Conservation (phyloP, 257 asterid genomes). For the Lavandula angustifolia region DNA sequence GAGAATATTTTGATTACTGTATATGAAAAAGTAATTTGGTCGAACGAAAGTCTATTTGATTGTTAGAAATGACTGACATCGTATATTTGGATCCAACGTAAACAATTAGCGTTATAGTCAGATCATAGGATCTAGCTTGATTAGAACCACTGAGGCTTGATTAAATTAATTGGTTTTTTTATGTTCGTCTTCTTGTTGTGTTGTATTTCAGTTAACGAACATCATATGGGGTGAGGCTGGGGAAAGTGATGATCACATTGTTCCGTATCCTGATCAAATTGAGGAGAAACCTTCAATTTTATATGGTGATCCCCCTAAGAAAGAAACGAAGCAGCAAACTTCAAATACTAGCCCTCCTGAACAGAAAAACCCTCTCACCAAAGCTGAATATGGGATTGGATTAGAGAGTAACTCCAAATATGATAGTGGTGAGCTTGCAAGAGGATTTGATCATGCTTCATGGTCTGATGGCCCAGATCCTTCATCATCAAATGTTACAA, state of each 20-base stretch:
- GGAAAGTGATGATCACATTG: constrained; percentile 75
- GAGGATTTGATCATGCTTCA: constrained; percentile 40
- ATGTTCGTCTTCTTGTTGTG: background rate
- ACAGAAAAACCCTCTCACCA: constrained; percentile 45
- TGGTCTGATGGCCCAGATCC: constrained; percentile 42
- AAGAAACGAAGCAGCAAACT: constrained; percentile 50
- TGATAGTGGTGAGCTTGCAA: constrained; percentile 38
- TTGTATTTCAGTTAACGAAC: constrained; percentile 64
- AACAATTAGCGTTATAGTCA: background rate
- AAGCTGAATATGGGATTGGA: constrained; percentile 39
- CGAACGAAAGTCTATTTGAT: background rate
- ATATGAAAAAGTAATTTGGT: background rate
- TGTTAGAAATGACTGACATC: background rate
- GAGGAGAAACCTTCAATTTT: constrained; percentile 49
- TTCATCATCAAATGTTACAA: constrained; percentile 45
- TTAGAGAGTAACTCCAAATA: constrained; percentile 43
- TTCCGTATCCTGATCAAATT: constrained; percentile 66
- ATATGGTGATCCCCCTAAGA: constrained; percentile 48
- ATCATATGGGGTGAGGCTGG: constrained; percentile 81
- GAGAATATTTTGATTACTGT: background rate
- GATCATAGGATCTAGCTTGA: background rate
- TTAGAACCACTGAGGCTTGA: constrained; percentile 5
- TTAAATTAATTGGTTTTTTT: too few species aligned
- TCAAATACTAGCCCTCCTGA: constrained; percentile 39
- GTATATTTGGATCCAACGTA: background rate